These are phyloP conservation scores for Lactarius pseudohatsudake DNA, from an alignment of 768 basidiomycete species.

Conservation along the genomic window DNA sequence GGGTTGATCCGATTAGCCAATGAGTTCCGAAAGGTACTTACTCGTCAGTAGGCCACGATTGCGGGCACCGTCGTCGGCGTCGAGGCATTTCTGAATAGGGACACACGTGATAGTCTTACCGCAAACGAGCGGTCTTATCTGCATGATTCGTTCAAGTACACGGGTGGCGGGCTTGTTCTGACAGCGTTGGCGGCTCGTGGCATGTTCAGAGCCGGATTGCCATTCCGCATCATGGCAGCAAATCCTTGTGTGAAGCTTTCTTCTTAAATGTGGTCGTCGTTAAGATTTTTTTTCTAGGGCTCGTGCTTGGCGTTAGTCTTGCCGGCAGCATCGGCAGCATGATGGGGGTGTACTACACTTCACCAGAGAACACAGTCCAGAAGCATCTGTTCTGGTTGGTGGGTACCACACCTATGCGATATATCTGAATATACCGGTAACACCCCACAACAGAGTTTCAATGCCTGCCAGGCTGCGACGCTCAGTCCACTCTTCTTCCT, in stretches of 20 bases:
- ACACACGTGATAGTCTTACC: constrained; percentile 69
- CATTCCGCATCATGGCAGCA: constrained; percentile 72
- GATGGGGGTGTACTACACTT: constrained; percentile 78
- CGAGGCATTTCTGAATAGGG: constrained; percentile 70
- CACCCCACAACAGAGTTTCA: constrained; percentile 59
- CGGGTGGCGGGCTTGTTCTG: constrained; percentile 72
- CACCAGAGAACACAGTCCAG: constrained; percentile 71
- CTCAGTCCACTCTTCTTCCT: constrained; percentile 89
- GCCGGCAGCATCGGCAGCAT: constrained; percentile 80
- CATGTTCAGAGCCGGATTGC: constrained; percentile 62
- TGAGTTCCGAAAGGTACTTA: constrained; percentile 8
- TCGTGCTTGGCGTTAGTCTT: constrained; percentile 79
- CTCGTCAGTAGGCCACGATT: constrained; percentile 55
- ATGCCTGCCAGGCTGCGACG: constrained; percentile 82
- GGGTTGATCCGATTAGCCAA: constrained; percentile 27
- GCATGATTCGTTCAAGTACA: constrained; percentile 79
- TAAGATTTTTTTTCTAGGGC: constrained; percentile 46
- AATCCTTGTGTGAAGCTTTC: constrained; percentile 64
- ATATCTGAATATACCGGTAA: background rate
- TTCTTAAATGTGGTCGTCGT: background rate
- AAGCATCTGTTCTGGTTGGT: constrained; percentile 85
- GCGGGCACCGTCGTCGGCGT: constrained; percentile 66
- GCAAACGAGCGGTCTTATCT: constrained; percentile 64
- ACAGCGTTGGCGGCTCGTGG: constrained; percentile 80
- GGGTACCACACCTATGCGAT: constrained; percentile 33